Evolutionary conservation across 148 eudicot genomes (phyloP).

Genomic region (Camellia japonica): DNA sequence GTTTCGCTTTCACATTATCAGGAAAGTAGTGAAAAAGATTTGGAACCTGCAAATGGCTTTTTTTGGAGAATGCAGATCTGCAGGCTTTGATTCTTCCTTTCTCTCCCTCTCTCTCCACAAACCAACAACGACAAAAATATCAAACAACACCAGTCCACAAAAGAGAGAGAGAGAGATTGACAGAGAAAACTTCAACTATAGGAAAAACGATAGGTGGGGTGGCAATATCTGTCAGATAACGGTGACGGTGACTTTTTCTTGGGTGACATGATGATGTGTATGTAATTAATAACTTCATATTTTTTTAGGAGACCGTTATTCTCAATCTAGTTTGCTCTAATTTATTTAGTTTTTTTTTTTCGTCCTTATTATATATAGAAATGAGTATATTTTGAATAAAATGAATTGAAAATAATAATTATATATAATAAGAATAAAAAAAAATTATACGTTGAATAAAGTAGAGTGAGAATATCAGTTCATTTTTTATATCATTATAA

Average conservation of each 20-base stretch:
- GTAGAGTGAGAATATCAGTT: too few species aligned
- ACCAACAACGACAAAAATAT: constrained; percentile 1
- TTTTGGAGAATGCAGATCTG: constrained; percentile 12
- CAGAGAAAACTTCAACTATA: neutral
- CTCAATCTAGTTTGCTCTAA: too few species aligned
- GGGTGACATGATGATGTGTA: neutral
- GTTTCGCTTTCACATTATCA: neutral
- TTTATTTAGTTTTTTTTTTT: too few species aligned
- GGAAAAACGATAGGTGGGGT: neutral
- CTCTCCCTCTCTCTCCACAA: neutral
- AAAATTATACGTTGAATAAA: too few species aligned
- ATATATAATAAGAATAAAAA: too few species aligned
- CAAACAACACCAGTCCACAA: constrained; percentile 4
- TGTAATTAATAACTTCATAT: too few species aligned
- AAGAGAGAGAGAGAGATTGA: constrained; percentile 1
- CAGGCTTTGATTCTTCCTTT: neutral
- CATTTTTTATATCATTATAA: too few species aligned
- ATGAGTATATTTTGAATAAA: too few species aligned
- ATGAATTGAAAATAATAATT: too few species aligned
- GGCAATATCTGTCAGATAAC: neutral
- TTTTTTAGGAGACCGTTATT: too few species aligned
- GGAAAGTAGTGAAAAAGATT: neutral
- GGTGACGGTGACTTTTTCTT: neutral
- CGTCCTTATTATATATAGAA: too few species aligned
- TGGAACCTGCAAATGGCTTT: constrained; percentile 16